These are phyloP conservation scores for Geosmithia putterillii DNA, from an alignment of 2,329 filamentous ascomycete genomes.

Conservation along the genomic window DNA sequence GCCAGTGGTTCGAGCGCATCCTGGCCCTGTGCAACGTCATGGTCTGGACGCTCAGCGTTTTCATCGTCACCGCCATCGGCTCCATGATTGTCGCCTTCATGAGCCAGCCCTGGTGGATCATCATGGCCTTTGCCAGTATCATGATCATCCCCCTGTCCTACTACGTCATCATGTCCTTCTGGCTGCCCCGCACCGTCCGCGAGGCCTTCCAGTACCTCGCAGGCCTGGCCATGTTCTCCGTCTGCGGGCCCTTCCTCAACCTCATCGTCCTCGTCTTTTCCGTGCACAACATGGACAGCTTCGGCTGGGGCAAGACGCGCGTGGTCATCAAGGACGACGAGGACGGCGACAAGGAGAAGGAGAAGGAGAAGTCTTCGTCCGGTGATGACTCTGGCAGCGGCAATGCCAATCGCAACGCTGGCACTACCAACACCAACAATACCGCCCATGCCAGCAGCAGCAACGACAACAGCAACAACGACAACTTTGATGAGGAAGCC, in stretches of 20 bases:
- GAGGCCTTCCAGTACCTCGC: conserved; percentile 9
- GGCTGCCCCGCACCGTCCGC: conserved; percentile 10
- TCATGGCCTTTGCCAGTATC: conserved; percentile 11
- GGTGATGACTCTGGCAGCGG: not conserved
- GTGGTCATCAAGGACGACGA: conserved; percentile 6
- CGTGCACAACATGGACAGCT: conserved; percentile 12
- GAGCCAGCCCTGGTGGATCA: conserved; percentile 11
- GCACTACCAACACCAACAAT: not conserved
- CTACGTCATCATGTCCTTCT: conserved; percentile 10
- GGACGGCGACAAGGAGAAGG: conserved; percentile 1
- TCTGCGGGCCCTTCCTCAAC: conserved; percentile 11
- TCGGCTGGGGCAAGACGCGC: conserved; percentile 14
- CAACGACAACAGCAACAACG: not conserved
- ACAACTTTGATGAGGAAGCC: not conserved
- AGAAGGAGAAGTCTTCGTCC: not conserved
- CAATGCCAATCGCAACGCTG: not conserved
- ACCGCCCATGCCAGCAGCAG: conserved; percentile 1
- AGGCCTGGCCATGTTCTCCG: conserved; percentile 9
- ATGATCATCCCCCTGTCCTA: conserved; percentile 12
- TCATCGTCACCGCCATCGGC: conserved; percentile 12
- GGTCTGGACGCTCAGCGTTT: conserved; percentile 11
- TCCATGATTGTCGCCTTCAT: conserved; percentile 15
- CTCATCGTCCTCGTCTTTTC: conserved; percentile 13
- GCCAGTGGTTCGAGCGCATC: conserved; percentile 12
- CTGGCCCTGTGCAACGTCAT: conserved; percentile 10